Evolutionary conservation across 768 basidiomycete genomes (phyloP), one percentile per base, ranked within the genome.

Genomic region (Leccinum uliginosum): DNA sequence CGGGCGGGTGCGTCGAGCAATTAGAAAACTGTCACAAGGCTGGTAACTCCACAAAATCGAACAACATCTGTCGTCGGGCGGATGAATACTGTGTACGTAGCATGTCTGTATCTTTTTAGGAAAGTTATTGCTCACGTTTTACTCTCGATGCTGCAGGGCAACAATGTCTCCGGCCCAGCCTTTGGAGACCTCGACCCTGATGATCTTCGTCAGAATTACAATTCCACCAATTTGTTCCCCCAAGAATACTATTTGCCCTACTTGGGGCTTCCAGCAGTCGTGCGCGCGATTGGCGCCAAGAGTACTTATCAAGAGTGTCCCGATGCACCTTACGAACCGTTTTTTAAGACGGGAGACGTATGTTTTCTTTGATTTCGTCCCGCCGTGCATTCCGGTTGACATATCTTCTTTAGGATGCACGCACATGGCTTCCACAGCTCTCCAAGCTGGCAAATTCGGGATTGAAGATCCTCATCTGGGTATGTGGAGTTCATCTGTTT

Each of bases 11-110:
- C 58, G 64, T 74, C 47, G 81, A 72, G 6, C 82, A 83, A 62
- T 81, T 82, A 62, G 56, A 76, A 53, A 78, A 79, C 3, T 87
- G 86, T 60, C 83, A 78, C 56, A 78, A 74, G 21, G 85, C 84
- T 0, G 83, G 81, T 1, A 75, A 73, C 45, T 71, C 74, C 0
- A 45, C 73, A 0, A 63, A 64, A 0, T 84, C 85, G 1, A 73
- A 84, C 59, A 60, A 62, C 10, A 80, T 84, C 26, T 87, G 85
- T 64, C 50, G 35, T 7, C 64, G 63, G 1, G 83, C 85, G 0
- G 80, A 82, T 58, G 61, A 80, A 48, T 84, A 80, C 63, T 86
- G 84, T 55, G 85, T 85, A 67, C 50, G 80, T 69, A 2, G 19
- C n/a, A 43, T 24, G 3, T 50, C 49, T 17, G n/a, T 12, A 5